These are phyloP conservation scores for Lycium ferocissimum DNA, from an alignment of 257 asterid genomes.

Conservation along the genomic window DNA sequence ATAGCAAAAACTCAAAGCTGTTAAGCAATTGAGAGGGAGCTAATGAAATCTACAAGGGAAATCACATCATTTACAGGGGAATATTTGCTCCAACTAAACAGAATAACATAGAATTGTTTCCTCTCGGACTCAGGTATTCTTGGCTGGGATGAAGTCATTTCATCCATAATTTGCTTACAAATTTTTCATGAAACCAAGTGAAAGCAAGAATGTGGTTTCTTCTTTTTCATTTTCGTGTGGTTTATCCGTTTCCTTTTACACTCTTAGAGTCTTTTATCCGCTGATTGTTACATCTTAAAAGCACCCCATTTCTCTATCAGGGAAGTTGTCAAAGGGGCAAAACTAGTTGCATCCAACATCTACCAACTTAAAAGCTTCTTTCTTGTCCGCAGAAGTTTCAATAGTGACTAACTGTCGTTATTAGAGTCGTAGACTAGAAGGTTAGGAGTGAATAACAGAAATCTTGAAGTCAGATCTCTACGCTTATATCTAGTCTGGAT, in stretches of 20 bases:
- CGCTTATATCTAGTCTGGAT: neutral
- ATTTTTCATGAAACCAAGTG: neutral
- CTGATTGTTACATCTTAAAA: slow-evolving; percentile 5
- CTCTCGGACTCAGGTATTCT: neutral
- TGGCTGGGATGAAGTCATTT: neutral
- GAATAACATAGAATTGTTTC: neutral
- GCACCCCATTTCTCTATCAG: neutral
- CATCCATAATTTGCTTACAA: neutral
- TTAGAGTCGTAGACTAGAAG: neutral
- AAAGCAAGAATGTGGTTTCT: neutral
- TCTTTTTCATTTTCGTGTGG: neutral
- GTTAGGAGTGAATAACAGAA: neutral
- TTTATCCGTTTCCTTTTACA: neutral
- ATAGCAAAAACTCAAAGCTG: too few species aligned
- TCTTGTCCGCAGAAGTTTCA: neutral
- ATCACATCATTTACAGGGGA: too few species aligned
- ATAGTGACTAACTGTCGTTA: neutral
- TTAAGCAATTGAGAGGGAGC: too few species aligned
- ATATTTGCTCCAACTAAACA: too few species aligned
- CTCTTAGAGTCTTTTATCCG: neutral
- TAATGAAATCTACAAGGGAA: too few species aligned
- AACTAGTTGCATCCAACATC: neutral
- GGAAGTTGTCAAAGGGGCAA: neutral
- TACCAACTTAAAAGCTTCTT: neutral
- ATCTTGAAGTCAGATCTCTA: neutral